These are phyloP conservation scores for Themeda triandra DNA, from an alignment of 176 grass and related monocot species.

Conservation along the genomic window DNA sequence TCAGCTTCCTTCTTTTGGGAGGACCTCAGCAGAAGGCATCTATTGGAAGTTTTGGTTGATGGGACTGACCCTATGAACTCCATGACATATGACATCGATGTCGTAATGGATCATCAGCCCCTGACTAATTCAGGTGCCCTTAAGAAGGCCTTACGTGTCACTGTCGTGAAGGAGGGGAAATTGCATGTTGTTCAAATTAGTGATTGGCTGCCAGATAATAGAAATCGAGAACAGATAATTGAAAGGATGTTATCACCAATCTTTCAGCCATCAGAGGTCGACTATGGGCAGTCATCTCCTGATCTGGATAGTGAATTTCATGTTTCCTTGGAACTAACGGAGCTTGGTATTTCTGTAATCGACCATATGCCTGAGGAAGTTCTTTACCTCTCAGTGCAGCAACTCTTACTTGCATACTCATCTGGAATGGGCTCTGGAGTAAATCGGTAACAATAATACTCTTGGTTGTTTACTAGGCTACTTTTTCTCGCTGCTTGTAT, in stretches of 20 bases:
- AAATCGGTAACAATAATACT: slow-evolving; percentile 55
- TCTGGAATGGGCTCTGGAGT: slow-evolving; percentile 95
- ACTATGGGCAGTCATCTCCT: slow-evolving; percentile 64
- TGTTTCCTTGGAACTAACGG: slow-evolving; percentile 79
- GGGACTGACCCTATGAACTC: slow-evolving; percentile 60
- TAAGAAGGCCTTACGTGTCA: slow-evolving; percentile 67
- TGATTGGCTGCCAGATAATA: slow-evolving; percentile 89
- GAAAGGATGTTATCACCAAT: slow-evolving; percentile 64
- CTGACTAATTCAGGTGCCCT: slow-evolving; percentile 41
- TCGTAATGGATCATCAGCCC: slow-evolving; percentile 71
- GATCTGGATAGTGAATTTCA: slow-evolving; percentile 77
- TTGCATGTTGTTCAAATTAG: slow-evolving; percentile 59
- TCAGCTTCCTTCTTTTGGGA: slow-evolving; percentile 91
- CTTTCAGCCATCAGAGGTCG: slow-evolving; percentile 70
- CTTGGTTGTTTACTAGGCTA: slow-evolving; percentile 12
- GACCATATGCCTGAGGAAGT: slow-evolving; percentile 99
- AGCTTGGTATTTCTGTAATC: slow-evolving; percentile 76
- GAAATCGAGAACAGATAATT: slow-evolving; percentile 34
- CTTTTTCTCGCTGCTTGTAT: slow-evolving; percentile 13
- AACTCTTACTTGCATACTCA: slow-evolving; percentile 80
- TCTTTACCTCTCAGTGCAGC: slow-evolving; percentile 90
- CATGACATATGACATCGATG: slow-evolving; percentile 75
- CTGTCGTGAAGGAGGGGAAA: slow-evolving; percentile 89
- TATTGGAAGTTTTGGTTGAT: slow-evolving; percentile 87
- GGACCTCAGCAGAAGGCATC: slow-evolving; percentile 69